Base-by-base conservation (phyloP, 2,329 filamentous ascomycete genomes). In the Stachybotrys chartarum region DNA sequence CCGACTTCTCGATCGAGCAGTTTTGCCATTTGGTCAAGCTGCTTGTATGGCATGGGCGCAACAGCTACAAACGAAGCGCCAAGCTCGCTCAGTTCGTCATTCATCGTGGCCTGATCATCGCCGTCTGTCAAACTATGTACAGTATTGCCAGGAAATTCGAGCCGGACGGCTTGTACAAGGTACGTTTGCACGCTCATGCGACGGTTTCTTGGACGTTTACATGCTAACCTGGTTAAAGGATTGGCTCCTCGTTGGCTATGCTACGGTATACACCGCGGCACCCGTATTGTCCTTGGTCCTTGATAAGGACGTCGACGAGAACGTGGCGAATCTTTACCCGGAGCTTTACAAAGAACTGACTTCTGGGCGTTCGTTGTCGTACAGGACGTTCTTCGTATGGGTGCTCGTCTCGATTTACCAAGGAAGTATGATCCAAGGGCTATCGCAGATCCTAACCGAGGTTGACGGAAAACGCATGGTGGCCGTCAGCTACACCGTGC, bases 271-370 rank as follows among this genome's bases (percentile, higher is more conserved):
- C 75, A 99, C 94, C 16, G 96, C 95, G 70, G 81, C 84, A 16
- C 94, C 94, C 0, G 94, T 99, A 39, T 88, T 99, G 68, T 95
- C 90, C 0, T 84, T 99, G 7, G 92, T 97, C 2, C 82, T 99
- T 1, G 94, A 99, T 74, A 88, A 88, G 66, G 94, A 99, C 65
- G 93, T 99, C 6, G 92, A 97, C 66, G 93, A 97, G 73, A 85
- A 88, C 53, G 81, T 99, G 6, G 92, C 94, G 18, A 97, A 94
- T 62, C 80, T 99, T 5, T 99, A 99, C 69, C 95, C 94, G 0
- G 94, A 99, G 66, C 82, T 99, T 2, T 99, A 99, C 80, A 96
- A 96, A 68, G 95, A 99, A 69, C 79, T 99, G n/a, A 97, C 93
- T 0, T 83, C 85, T 0, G 93, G 93, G 10, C 86, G 89, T 14